phyloP scores from a whole-genome alignment of 2,329 filamentous ascomycete genomes.

The Fusarium coffeatum region DNA sequence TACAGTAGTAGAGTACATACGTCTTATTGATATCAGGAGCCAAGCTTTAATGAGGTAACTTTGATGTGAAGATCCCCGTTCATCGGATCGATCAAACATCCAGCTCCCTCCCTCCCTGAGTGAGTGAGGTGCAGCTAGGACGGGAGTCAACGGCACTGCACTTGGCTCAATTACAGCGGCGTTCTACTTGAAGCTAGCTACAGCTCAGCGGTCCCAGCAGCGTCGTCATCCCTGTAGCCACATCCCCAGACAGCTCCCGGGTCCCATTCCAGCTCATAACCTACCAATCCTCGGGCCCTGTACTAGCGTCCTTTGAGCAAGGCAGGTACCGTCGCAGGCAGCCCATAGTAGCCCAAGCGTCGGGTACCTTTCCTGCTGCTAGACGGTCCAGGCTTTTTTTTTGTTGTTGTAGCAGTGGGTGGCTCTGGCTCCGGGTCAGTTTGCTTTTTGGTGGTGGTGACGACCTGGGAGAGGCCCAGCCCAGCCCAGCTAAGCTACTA shows the following conservation, averaged over 20 bases:
- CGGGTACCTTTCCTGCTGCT: background rate
- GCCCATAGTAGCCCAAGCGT: slow-evolving; percentile 19
- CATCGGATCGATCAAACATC: background rate
- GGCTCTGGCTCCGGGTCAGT: slow-evolving; percentile 6
- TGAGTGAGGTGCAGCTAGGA: background rate
- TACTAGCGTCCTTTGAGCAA: slow-evolving; percentile 23
- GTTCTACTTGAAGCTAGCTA: slow-evolving; percentile 23
- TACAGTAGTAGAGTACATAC: background rate
- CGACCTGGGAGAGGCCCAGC: slow-evolving; percentile 1
- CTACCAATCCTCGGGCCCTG: slow-evolving; percentile 13
- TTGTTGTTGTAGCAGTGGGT: background rate
- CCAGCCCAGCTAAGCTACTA: background rate
- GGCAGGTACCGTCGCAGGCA: slow-evolving; percentile 30
- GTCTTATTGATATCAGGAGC: slow-evolving; percentile 11
- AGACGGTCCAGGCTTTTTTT: background rate
- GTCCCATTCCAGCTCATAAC: slow-evolving; percentile 33
- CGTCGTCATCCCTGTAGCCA: slow-evolving; percentile 26
- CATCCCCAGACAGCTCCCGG: slow-evolving; percentile 22
- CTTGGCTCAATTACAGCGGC: slow-evolving; percentile 22
- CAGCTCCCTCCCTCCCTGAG: background rate
- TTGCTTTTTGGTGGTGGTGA: slow-evolving; percentile 15
- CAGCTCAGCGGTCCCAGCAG: slow-evolving; percentile 27
- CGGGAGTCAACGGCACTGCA: background rate
- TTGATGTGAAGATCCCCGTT: background rate
- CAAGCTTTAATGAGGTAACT: slow-evolving; percentile 13